Conservation (phyloP, 352 stramenopile species). For the Phytophthora pistaciae region DNA sequence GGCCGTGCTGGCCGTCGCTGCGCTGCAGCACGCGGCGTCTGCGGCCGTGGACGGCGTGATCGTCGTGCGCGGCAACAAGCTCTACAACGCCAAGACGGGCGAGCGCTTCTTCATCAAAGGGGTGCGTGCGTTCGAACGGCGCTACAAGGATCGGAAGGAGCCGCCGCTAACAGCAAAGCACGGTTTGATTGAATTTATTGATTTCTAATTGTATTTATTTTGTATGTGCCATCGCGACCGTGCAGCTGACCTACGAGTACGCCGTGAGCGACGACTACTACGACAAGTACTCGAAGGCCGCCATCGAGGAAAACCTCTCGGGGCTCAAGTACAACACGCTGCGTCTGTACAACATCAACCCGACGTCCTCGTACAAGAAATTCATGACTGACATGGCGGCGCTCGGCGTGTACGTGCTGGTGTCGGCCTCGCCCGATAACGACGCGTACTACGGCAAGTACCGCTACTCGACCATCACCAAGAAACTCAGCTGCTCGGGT, state of each 20-base stretch:
- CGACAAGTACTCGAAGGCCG: conserved; percentile 82
- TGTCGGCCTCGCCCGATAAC: conserved; percentile 84
- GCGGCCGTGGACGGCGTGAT: conserved; percentile 58
- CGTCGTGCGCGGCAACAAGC: conserved; percentile 88
- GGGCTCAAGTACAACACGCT: conserved; percentile 88
- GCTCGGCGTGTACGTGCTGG: conserved; percentile 84
- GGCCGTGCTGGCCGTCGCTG: conserved; percentile 25
- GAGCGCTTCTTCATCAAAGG: conserved; percentile 91
- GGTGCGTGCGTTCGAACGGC: conserved; percentile 63
- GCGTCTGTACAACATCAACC: conserved; percentile 91
- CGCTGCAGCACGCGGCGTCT: conserved; percentile 18
- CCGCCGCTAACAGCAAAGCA: conserved; percentile 27
- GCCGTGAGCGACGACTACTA: conserved; percentile 89
- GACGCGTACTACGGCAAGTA: conserved; percentile 90
- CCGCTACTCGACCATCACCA: conserved; percentile 81
- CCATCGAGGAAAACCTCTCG: conserved; percentile 71
- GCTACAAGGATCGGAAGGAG: conserved; percentile 26
- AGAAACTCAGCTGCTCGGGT: conserved; percentile 64
- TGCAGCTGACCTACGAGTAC: conserved; percentile 89
- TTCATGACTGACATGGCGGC: conserved; percentile 89
- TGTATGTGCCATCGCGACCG: conserved; percentile 1
- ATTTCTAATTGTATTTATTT: conserved; percentile 9
- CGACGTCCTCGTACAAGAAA: conserved; percentile 78
- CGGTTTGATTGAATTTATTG: conserved; percentile 8
- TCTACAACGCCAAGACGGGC: conserved; percentile 85